Conservation (phyloP, 306 rosid species). For the Carpinus fangiana region DNA sequence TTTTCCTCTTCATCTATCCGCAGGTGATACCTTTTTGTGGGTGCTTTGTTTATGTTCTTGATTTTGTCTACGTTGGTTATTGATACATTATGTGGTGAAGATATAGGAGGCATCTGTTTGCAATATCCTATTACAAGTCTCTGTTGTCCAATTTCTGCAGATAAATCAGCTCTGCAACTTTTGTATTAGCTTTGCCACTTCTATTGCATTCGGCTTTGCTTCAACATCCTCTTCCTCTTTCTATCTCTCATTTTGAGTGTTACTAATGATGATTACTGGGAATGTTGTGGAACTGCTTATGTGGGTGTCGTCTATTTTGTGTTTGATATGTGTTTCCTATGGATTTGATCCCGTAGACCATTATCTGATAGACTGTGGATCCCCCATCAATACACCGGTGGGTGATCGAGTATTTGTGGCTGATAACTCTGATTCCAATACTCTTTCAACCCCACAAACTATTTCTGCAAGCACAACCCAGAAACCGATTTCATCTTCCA, state of each 20-base stretch:
- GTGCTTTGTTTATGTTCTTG: neutral
- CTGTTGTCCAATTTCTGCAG: neutral
- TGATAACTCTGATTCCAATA: conserved; percentile 40
- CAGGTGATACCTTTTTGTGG: conserved; percentile 15
- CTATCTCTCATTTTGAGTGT: neutral
- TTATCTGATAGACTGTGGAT: conserved; percentile 65
- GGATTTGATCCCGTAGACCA: conserved; percentile 36
- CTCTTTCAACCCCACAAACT: conserved; percentile 41
- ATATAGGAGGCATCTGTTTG: neutral
- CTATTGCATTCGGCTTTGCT: neutral
- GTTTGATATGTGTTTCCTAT: conserved; percentile 35
- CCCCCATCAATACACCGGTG: conserved; percentile 37
- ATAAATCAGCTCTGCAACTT: neutral
- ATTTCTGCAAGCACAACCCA: conserved; percentile 33
- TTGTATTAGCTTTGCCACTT: neutral
- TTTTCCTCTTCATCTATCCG: neutral
- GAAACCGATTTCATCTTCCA: conserved; percentile 24
- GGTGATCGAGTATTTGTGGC: conserved; percentile 48
- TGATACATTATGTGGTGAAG: neutral
- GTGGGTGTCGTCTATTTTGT: conserved; percentile 36
- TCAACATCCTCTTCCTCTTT: neutral
- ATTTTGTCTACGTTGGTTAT: neutral
- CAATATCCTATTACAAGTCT: neutral
- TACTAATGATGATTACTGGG: conserved; percentile 29
- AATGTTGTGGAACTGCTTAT: conserved; percentile 18